A percentile compares a stretch with the other conserved stretches of the same genome.
Conservation (phyloP, 2,329 filamentous ascomycete species). For the Clonostachys byssicola region DNA sequence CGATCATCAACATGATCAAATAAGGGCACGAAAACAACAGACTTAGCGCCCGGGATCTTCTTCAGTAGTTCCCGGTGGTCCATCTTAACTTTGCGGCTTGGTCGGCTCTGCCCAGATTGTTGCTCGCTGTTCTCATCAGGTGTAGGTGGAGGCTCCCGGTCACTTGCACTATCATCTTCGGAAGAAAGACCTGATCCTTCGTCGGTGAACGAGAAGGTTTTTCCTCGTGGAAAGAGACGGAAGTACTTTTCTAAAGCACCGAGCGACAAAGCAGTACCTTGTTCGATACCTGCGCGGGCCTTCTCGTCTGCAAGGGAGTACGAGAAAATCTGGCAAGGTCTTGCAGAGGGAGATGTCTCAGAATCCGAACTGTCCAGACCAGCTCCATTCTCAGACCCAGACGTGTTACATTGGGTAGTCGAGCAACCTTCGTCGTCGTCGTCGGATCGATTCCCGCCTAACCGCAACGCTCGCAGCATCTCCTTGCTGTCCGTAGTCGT, state of each 20-base stretch:
- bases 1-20: slow-evolving; percentile 26
- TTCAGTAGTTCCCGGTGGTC: slow-evolving; percentile 25
- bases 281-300: slow-evolving; percentile 14
- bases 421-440: slow-evolving; percentile 8
- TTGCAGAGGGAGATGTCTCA: slow-evolving; percentile 13
- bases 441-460: slow-evolving; percentile 1
- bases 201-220: slow-evolving; percentile 19
- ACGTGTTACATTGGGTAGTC: neutral
- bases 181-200: slow-evolving; percentile 19
- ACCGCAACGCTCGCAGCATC: slow-evolving; percentile 1
- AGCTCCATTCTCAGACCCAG: slow-evolving; percentile 11
- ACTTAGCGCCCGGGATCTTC: slow-evolving; percentile 22
- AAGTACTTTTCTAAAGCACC: slow-evolving; percentile 22
- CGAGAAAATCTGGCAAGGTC: slow-evolving; percentile 19
- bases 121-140: too few species aligned
- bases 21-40: slow-evolving; percentile 26
- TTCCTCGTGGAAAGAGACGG: slow-evolving; percentile 18
- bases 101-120: too few species aligned
- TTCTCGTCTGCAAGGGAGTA: slow-evolving; percentile 16
- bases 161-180: slow-evolving; percentile 21
- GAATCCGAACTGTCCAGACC: slow-evolving; percentile 19
- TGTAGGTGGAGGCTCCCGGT: slow-evolving; percentile 7
- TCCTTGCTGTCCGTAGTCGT: slow-evolving; percentile 12
- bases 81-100: slow-evolving; percentile 5
- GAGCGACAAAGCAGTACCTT: slow-evolving; percentile 15